These are phyloP conservation scores for Hysterangium stoloniferum DNA, from an alignment of 768 basidiomycete genomes.

Conservation along the genomic window DNA sequence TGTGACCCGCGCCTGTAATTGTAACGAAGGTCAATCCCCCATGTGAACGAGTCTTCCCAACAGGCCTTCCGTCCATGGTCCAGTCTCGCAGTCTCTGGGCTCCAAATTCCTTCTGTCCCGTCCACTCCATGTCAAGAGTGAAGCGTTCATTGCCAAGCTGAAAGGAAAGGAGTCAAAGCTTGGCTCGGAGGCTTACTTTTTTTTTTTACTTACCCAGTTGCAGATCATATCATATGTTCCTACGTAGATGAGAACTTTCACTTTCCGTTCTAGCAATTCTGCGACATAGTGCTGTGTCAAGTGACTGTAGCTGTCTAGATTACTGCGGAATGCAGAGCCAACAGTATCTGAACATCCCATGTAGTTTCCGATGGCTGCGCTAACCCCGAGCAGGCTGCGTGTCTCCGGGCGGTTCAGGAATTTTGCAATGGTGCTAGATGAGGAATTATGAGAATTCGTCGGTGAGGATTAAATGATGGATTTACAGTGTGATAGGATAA, in stretches of 20 bases:
- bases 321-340: conserved; percentile 38
- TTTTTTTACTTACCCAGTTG: not conserved
- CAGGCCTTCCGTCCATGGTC: conserved; percentile 41
- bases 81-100: conserved; percentile 40
- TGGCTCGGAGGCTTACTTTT: conserved; percentile 53
- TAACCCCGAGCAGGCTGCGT: conserved; percentile 40
- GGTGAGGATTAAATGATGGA: not conserved
- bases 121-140: conserved; percentile 59
- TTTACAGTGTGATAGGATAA: not conserved
- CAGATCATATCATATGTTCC: conserved; percentile 27
- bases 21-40: conserved; percentile 63
- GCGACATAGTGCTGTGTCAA: conserved; percentile 59
- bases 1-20: conserved; percentile 65
- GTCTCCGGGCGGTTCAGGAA: conserved; percentile 41
- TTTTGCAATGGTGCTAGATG: conserved; percentile 32
- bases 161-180: conserved; percentile 74
- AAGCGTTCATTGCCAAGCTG: conserved; percentile 60
- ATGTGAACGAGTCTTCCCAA: conserved; percentile 47
- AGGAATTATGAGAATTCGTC: conserved; percentile 27
- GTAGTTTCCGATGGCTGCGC: conserved; percentile 40
- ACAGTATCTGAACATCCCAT: conserved; percentile 49
- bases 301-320: conserved; percentile 52
- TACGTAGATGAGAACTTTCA: conserved; percentile 69
- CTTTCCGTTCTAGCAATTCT: conserved; percentile 62
- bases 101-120: conserved; percentile 43